Percentiles rank a stretch among this genome's conserved stretches.
These are phyloP conservation scores for Tolypocladium paradoxum DNA, from an alignment of 2,329 filamentous ascomycete genomes.

Conservation along the genomic window DNA sequence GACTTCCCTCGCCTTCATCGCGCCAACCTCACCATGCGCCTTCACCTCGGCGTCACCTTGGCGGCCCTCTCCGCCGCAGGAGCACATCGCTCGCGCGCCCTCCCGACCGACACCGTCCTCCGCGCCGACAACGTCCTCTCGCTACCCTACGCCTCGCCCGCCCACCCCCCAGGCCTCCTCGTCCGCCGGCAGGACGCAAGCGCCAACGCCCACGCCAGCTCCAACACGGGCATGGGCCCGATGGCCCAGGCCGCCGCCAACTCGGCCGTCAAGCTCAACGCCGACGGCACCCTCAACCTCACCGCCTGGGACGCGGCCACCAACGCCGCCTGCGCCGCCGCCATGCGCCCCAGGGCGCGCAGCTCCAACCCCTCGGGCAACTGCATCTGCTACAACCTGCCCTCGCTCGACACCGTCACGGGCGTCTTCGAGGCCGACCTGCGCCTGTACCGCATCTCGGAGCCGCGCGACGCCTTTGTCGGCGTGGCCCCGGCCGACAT, in stretches of 20 bases:
- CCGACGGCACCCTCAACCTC: constrained; percentile 38
- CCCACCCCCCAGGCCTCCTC: constrained; percentile 3
- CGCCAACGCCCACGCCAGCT: background rate
- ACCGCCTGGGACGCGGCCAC: constrained; percentile 46
- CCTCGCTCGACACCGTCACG: constrained; percentile 53
- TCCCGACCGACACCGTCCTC: constrained; percentile 10
- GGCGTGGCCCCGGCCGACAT: constrained; percentile 41
- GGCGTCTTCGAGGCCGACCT: constrained; percentile 70
- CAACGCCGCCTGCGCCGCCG: constrained; percentile 45
- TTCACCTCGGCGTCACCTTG: background rate
- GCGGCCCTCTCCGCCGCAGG: constrained; percentile 1
- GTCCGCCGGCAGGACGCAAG: constrained; percentile 1
- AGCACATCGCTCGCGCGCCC: constrained; percentile 4
- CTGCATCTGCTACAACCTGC: constrained; percentile 74
- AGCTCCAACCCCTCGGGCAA: constrained; percentile 66
- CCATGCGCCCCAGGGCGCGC: constrained; percentile 42
- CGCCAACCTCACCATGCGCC: background rate
- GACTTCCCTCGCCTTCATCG: too few species aligned
- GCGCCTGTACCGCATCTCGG: constrained; percentile 59
- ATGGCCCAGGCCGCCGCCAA: constrained; percentile 4
- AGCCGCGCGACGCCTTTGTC: constrained; percentile 42
- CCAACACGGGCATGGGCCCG: background rate
- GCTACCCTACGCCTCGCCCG: constrained; percentile 14
- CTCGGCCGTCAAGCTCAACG: constrained; percentile 22
- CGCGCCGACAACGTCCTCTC: constrained; percentile 18